Conservation (phyloP, 306 rosid species). For the Hippophae gyantsensis region DNA sequence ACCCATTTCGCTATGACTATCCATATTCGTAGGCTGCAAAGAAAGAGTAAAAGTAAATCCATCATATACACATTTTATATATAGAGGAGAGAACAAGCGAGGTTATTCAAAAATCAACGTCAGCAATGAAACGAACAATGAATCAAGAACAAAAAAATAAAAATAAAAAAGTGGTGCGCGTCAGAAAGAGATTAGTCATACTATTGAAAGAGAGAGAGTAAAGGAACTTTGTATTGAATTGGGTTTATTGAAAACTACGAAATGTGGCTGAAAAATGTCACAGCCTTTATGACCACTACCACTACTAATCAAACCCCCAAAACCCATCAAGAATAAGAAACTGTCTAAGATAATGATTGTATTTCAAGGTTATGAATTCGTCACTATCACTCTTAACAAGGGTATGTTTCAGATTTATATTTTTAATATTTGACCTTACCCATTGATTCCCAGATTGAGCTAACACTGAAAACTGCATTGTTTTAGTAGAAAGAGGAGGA, state of each 20-base stretch:
- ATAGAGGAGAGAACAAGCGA: slow-evolving; percentile 7
- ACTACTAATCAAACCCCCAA: slow-evolving; percentile 35
- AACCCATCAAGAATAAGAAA: slow-evolving; percentile 12
- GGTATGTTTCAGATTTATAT: slow-evolving; percentile 15
- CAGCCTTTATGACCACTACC: slow-evolving; percentile 14
- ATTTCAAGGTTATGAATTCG: background rate
- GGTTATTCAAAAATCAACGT: background rate
- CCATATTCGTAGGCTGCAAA: slow-evolving; percentile 58
- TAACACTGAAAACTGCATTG: slow-evolving; percentile 25
- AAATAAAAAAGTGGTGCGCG: no score
- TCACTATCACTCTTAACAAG: slow-evolving; percentile 24
- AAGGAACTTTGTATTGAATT: slow-evolving; percentile 26
- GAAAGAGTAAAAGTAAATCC: background rate
- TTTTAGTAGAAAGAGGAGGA: slow-evolving; percentile 21
- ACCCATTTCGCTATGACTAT: slow-evolving; percentile 42
- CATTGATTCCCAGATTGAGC: slow-evolving; percentile 21
- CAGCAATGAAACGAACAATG: background rate
- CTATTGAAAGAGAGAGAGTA: slow-evolving; percentile 30
- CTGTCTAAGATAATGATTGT: no score
- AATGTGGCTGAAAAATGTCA: slow-evolving; percentile 22
- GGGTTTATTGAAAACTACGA: slow-evolving; percentile 8
- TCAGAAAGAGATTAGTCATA: slow-evolving; percentile 21
- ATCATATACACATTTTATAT: background rate
- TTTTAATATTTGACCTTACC: slow-evolving; percentile 30
- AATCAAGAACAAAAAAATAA: slow-evolving; percentile 1